Percentiles rank a stretch among this genome's conserved stretches.
These are phyloP conservation scores for Nematocida ironsii DNA, from an alignment of 371 early-diverging fungal species.

Conservation along the genomic window DNA sequence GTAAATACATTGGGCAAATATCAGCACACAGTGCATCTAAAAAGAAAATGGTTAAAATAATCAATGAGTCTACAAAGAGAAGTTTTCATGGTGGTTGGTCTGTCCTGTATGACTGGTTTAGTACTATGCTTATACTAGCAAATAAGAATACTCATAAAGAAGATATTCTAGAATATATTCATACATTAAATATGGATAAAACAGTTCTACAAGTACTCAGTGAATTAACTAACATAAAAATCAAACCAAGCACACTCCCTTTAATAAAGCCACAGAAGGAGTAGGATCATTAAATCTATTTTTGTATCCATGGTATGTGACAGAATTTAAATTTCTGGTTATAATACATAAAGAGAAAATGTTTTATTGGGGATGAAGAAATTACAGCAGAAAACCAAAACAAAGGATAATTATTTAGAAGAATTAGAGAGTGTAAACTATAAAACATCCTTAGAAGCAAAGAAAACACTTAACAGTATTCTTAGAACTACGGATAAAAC, in stretches of 20 bases:
- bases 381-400: slow-evolving; percentile 49
- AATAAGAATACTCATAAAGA: neutral
- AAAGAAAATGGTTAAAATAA: neutral
- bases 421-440: slow-evolving; percentile 45
- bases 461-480: slow-evolving; percentile 42
- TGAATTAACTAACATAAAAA: slow-evolving; percentile 1
- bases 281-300: neutral
- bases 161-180: neutral
- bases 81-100: slow-evolving; percentile 30
- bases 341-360: slow-evolving; percentile 16
- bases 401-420: slow-evolving; percentile 29
- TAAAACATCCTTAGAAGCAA: slow-evolving; percentile 42
- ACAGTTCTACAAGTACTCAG: slow-evolving; percentile 10
- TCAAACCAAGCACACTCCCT: neutral
- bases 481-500: slow-evolving; percentile 44
- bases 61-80: neutral
- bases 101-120: neutral
- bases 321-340: neutral
- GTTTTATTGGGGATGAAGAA: slow-evolving; percentile 32
- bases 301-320: neutral
- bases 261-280: slow-evolving; percentile 2
- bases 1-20: slow-evolving; percentile 29
- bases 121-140: neutral
- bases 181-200: neutral
- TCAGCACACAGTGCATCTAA: neutral